Evolutionary conservation across 345 rosid species (phyloP).

Genomic region (Eucalyptus tenuipes): DNA sequence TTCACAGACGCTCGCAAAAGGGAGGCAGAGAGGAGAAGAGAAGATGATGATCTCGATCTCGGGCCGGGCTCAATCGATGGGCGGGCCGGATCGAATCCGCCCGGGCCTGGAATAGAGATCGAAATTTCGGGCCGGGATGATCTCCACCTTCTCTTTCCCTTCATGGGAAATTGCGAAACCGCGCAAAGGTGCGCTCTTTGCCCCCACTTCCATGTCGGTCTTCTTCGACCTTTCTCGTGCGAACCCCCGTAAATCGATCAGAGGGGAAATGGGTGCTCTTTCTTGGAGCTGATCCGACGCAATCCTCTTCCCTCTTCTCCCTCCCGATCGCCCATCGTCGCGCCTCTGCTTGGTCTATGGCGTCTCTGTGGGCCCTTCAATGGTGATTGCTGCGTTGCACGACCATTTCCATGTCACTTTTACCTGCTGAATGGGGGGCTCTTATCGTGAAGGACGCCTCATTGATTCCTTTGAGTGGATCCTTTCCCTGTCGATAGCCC

Average conservation of each 20-base stretch:
- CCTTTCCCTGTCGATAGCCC: accelerated
- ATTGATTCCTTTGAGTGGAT: not conserved
- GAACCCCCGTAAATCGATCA: not conserved
- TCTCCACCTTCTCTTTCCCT: not conserved
- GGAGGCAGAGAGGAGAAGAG: not conserved
- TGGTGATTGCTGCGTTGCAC: conserved; percentile 20
- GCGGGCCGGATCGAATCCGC: not conserved
- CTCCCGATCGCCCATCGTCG: conserved; percentile 25
- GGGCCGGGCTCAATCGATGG: not conserved
- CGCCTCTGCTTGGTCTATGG: conserved; percentile 69
- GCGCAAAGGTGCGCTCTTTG: not conserved
- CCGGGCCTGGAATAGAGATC: not conserved
- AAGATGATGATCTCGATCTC: not conserved
- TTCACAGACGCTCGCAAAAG: not conserved
- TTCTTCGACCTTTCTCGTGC: not conserved
- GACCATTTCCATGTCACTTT: not conserved
- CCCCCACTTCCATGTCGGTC: not conserved
- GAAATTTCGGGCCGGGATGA: not conserved
- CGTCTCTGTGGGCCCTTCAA: conserved; percentile 39
- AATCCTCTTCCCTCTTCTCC: conserved; percentile 34
- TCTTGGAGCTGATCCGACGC: conserved; percentile 34
- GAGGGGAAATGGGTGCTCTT: conserved; percentile 30
- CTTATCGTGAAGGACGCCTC: not conserved
- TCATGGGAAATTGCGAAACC: not conserved
- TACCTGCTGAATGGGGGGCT: not conserved